Conservation (phyloP, 2,329 filamentous ascomycete genomes). For the Penicillium digitatum region DNA sequence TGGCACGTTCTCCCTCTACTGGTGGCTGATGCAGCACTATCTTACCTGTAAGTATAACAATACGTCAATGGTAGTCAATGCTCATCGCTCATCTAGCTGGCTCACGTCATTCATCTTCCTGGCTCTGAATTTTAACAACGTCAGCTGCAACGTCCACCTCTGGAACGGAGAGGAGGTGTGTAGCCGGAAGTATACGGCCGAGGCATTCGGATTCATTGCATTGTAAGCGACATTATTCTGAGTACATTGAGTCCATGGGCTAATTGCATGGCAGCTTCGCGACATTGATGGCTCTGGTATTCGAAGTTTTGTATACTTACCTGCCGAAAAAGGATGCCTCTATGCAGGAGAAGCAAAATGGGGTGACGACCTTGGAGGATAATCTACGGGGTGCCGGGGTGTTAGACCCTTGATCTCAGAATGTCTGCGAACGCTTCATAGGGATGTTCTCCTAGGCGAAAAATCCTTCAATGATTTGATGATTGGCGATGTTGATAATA, state of each 20-base stretch:
- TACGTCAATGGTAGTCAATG: not conserved
- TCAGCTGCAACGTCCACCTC: slow-evolving; percentile 10
- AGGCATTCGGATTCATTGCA: slow-evolving; percentile 22
- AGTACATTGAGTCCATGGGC: not conserved
- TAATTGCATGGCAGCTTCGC: not conserved
- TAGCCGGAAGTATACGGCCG: slow-evolving; percentile 18
- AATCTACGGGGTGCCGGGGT: slow-evolving; percentile 1
- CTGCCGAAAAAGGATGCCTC: not conserved
- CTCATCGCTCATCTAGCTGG: slow-evolving; percentile 13
- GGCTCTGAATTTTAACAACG: slow-evolving; percentile 14
- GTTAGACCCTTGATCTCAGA: not conserved
- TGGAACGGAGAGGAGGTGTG: slow-evolving; percentile 20
- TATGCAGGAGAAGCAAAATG: not conserved
- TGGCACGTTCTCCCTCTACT: slow-evolving; percentile 14
- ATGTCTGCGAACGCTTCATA: not conserved
- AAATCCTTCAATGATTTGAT: not conserved
- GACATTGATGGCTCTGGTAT: not conserved
- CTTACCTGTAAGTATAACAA: slow-evolving; percentile 14
- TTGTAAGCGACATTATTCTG: slow-evolving; percentile 9
- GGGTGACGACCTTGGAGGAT: not conserved
- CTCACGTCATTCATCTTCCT: slow-evolving; percentile 22
- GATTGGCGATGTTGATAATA: slow-evolving; percentile 10
- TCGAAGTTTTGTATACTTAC: slow-evolving; percentile 1
- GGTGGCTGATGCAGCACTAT: slow-evolving; percentile 9
- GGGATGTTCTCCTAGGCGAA: not conserved